phyloP scores from a whole-genome alignment of 1,139 yeast genomes.

The Suhomyces bribrorum region DNA sequence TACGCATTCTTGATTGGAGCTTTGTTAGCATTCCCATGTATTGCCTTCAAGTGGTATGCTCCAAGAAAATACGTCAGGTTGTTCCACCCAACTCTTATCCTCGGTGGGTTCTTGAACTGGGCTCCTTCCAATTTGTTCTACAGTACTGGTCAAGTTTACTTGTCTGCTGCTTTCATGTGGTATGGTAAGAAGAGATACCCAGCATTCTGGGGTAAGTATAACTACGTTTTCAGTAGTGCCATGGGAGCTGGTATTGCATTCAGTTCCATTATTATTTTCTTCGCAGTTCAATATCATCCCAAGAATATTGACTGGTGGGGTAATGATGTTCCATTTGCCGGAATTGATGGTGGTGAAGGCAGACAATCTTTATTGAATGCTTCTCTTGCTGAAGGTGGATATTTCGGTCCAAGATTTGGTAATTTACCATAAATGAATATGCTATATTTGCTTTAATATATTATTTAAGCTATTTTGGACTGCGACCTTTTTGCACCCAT shows the following conservation, averaged over 20 bases:
- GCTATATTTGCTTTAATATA: no score
- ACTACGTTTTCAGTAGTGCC: constrained; percentile 21
- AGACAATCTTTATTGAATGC: constrained; percentile 14
- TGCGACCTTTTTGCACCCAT: no score
- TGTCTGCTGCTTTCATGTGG: constrained; percentile 19
- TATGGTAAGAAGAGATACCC: constrained; percentile 17
- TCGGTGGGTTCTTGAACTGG: constrained; percentile 19
- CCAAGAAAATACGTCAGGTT: constrained; percentile 15
- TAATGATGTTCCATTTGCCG: constrained; percentile 15
- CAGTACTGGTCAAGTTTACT: constrained; percentile 19
- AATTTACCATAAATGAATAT: constrained; percentile 12
- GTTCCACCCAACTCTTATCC: constrained; percentile 22
- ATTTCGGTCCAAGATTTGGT: constrained; percentile 21
- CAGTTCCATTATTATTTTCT: constrained; percentile 21
- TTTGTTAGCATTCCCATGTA: constrained; percentile 32
- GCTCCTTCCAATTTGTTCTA: constrained; percentile 23
- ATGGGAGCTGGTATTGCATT: constrained; percentile 23
- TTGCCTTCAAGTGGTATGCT: constrained; percentile 25
- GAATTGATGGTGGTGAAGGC: constrained; percentile 18
- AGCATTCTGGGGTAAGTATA: constrained; percentile 22
- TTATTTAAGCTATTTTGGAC: no score
- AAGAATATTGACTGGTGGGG: constrained; percentile 23
- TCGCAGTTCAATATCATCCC: constrained; percentile 22
- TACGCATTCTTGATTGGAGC: constrained; percentile 58
- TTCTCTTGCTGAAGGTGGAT: constrained; percentile 18